Conservation (phyloP, 192 early-diverging fungal species). For the Chytriomyces hyalinus region DNA sequence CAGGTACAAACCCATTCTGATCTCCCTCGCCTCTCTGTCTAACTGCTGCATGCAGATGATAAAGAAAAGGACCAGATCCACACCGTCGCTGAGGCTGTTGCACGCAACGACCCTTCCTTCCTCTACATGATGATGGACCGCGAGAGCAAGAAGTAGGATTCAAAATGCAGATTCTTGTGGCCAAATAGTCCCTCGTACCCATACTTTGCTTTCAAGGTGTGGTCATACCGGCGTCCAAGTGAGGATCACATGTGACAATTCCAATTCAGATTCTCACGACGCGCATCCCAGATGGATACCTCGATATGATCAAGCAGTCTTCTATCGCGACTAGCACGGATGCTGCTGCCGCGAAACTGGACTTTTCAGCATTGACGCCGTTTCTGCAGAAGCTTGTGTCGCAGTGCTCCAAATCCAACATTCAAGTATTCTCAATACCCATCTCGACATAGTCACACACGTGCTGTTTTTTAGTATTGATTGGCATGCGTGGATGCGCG, state of each 20-base stretch:
- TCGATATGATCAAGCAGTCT: too few species aligned
- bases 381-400: background rate
- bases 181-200: conserved; percentile 13
- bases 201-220: conserved; percentile 21
- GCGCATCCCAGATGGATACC: background rate
- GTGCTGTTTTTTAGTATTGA: conserved; percentile 1
- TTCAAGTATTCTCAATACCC: conserved; percentile 4
- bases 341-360: background rate
- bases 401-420: conserved; percentile 9
- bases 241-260: background rate
- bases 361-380: background rate
- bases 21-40: background rate
- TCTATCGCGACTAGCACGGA: background rate
- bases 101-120: background rate
- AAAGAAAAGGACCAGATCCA: conserved; percentile 9
- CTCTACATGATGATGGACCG: conserved; percentile 12
- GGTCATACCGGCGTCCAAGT: conserved; percentile 14
- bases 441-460: background rate
- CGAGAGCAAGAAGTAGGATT: background rate
- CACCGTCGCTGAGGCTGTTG: conserved; percentile 1
- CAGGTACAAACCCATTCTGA: background rate
- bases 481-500: too few species aligned
- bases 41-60: background rate
- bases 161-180: background rate
- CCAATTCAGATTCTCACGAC: background rate